Percentiles rank a stretch among this genome's conserved stretches.
Evolutionary conservation across 768 basidiomycete genomes (phyloP).

Genomic region (Mycena metata): DNA sequence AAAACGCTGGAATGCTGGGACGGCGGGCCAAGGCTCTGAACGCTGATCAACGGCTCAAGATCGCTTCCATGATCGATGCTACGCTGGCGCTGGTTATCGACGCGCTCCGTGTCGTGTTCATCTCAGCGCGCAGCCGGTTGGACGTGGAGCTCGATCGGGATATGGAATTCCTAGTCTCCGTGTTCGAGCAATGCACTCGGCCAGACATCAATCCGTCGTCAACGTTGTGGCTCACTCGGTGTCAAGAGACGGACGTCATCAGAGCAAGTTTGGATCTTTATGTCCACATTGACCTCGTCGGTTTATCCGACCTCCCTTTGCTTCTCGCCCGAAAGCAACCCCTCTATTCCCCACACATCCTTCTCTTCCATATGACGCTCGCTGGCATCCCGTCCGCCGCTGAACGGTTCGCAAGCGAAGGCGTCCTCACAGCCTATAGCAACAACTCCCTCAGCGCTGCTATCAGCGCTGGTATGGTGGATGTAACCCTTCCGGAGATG

Average conservation of each 20-base stretch:
- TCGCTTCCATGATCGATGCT: slow-evolving; percentile 73
- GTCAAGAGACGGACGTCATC: slow-evolving; percentile 86
- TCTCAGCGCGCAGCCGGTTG: slow-evolving; percentile 67
- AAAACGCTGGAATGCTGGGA: slow-evolving; percentile 68
- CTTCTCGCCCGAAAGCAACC: slow-evolving; percentile 75
- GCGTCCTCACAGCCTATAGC: slow-evolving; percentile 84
- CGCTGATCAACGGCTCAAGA: slow-evolving; percentile 71
- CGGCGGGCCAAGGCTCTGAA: slow-evolving; percentile 64
- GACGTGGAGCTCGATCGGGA: slow-evolving; percentile 82
- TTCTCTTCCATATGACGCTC: slow-evolving; percentile 89
- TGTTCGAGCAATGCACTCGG: slow-evolving; percentile 86
- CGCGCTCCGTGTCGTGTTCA: slow-evolving; percentile 74
- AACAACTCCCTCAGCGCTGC: slow-evolving; percentile 83
- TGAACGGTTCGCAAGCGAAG: slow-evolving; percentile 88
- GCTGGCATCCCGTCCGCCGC: slow-evolving; percentile 83
- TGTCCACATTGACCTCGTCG: slow-evolving; percentile 75
- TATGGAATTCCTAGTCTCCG: slow-evolving; percentile 83
- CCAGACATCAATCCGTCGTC: slow-evolving; percentile 78
- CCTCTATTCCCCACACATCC: slow-evolving; percentile 81
- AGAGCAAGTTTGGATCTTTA: slow-evolving; percentile 81
- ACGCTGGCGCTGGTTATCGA: slow-evolving; percentile 77
- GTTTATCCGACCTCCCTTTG: slow-evolving; percentile 74
- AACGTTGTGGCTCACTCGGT: slow-evolving; percentile 81
- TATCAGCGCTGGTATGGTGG: slow-evolving; percentile 82
- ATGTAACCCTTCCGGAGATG: slow-evolving; percentile 74